Base-by-base conservation (phyloP, 2,329 filamentous ascomycete genomes). In the Setomelanomma holmii region DNA sequence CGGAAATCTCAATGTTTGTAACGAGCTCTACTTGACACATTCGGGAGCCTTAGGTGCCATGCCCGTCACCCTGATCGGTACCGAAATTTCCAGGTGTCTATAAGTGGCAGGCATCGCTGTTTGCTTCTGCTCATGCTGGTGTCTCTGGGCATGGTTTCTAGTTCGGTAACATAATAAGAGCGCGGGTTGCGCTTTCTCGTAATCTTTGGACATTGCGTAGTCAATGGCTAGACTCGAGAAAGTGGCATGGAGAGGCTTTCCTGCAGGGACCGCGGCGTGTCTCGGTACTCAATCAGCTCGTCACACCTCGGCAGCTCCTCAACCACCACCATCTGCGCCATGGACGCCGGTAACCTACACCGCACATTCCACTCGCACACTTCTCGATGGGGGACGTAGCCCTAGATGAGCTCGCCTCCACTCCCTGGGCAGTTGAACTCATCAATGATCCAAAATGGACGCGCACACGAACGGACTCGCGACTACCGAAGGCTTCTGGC, bases 391-490 rank as follows among this genome's bases (percentile, higher is more conserved):
- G 50, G 41, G 60, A 64, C 21, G 50, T 61, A 22, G 42, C 61
- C 17, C 57, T 68, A 12, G 34, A 49, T 10, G 65, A 55, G 30
- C 53, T 76, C 27, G 55, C 55, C 6, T 48, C 73, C 19, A 78
- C 80, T 20, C 79, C 81, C 11, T 85, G 83, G 82, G 82, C 78
- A 51, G 72, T 74, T 1, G 61, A 65, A 12, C 72, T 82, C 39
- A 72, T 85, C 40, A 60, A 69, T 4, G 71, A 76, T 19, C 72
- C 78, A 0, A 68, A 73, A 17, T 76, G 79, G 53, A 68, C 75
- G 22, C 68, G 76, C n/a, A 68, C 68, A 16, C 71, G 75, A 7
- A 76, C 75, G 5, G 69, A 66, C 19, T 67, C 69, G 16, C 62
- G 66, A 7, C 16, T 54, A 1, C 65, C 69, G 3, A 74, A 74